Base-by-base conservation (phyloP, 352 stramenopile species). In the Phytopythium vexans region DNA sequence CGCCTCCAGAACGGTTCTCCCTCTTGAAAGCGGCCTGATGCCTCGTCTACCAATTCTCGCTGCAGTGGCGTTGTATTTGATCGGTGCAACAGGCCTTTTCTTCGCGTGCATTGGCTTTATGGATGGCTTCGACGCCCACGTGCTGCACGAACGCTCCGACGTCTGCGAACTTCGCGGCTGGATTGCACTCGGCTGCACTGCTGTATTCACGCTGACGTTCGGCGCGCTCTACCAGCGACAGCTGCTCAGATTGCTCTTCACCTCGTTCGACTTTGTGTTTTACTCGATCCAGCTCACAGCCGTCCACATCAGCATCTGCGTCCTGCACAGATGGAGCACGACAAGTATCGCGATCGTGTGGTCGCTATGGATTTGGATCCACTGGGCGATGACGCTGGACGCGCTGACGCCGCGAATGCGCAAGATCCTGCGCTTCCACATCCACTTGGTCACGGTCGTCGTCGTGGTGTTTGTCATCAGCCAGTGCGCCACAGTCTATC, bases 201-300 rank as follows among this genome's bases (percentile, higher is more conserved):
- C 51, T 4, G 9, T 31, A 11, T 70, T 67, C 35, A 53, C 58
- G 3, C 6, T 31, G 6, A 34, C 45, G 2, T 70, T 72, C n/a
- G n/a, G 15, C 3, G 46, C 37, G 8, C 35, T 71, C 14, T 70
- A 62, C 33, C 57, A 78, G 7, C 63, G 62, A 0, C 16, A 78
- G 8, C 41, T 82, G 8, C 50, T 82, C 1, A 36, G 45, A 15
- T 27, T 58, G 2, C 43, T 77, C 12, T 16, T 64, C 21, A 65
- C 52, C 10, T 82, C 72, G 8, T 82, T 78, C 41, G 68, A 82
- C 40, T 72, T 68, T 37, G 33, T 70, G 6, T 77, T 74, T 37
- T 72, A 78, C 51, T 41, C 45, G 0, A 39, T 63, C 3, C 61
- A 82, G 33, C 53, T 62, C 6, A 60, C 58, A 1, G 16, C 55